Evolutionary conservation across 306 rosid genomes (phyloP).

Genomic region (Rubus idaeus): DNA sequence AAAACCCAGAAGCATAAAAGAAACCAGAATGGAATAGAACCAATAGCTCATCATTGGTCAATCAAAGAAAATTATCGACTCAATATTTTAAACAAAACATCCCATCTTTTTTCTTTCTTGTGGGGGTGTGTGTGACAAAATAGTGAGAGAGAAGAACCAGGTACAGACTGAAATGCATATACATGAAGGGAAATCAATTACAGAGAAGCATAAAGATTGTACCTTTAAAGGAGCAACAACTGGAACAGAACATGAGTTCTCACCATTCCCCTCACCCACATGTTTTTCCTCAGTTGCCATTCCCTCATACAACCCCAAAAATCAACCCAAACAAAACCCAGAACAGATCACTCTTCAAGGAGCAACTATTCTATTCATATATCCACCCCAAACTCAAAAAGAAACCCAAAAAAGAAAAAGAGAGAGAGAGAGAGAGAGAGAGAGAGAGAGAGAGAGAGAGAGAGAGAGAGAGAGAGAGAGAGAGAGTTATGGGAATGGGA

Average conservation of each 20-base stretch:
- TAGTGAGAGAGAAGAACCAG: not conserved
- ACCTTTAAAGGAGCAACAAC: slow-evolving; percentile 49
- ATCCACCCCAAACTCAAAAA: not conserved
- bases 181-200: not conserved
- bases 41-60: not conserved
- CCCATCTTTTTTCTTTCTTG: not conserved
- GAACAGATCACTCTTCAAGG: slow-evolving; percentile 7
- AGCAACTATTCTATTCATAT: slow-evolving; percentile 13
- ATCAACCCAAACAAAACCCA: slow-evolving; percentile 22
- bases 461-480: not conserved
- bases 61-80: not conserved
- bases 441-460: not conserved
- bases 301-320: slow-evolving; percentile 23
- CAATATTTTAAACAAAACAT: not conserved
- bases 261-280: slow-evolving; percentile 24
- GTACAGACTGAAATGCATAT: not conserved
- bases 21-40: not conserved
- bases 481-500: not conserved
- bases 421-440: not conserved
- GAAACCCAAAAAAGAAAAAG: not conserved
- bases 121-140: not conserved
- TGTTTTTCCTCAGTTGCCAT: slow-evolving; percentile 53
- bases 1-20: not conserved
- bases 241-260: slow-evolving; percentile 34
- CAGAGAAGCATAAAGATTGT: slow-evolving; percentile 8